Conservation (phyloP, 345 rosid species). For the Murraya koenigii region DNA sequence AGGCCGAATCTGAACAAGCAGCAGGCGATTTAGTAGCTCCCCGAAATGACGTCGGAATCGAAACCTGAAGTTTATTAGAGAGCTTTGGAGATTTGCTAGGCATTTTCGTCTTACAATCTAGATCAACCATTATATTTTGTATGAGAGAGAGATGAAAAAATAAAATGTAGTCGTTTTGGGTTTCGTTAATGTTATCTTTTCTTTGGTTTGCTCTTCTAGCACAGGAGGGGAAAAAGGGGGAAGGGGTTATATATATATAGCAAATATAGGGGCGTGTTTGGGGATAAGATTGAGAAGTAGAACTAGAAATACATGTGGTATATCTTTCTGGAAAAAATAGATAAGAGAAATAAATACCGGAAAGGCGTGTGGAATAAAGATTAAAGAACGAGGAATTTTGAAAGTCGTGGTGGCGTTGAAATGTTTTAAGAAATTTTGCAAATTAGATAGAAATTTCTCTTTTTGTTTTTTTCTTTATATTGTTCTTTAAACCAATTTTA, state of each 20-base stretch:
- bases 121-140: constrained; percentile 51
- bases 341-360: neutral
- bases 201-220: neutral
- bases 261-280: neutral
- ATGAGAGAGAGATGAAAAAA: neutral
- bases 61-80: constrained; percentile 42
- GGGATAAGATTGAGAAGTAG: neutral
- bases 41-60: constrained; percentile 33
- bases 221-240: neutral
- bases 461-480: neutral
- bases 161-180: neutral
- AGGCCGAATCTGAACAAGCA: constrained; percentile 44
- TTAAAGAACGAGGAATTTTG: constrained; percentile 19
- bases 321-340: too few species aligned
- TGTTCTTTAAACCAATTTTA: neutral
- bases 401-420: constrained; percentile 5
- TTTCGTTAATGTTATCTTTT: neutral
- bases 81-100: constrained; percentile 44
- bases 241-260: neutral
- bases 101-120: constrained; percentile 50
- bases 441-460: neutral
- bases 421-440: neutral
- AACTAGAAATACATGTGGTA: too few species aligned
- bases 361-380: constrained; percentile 25
- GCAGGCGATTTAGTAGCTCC: constrained; percentile 32